Percentiles rank a stretch among this genome's conserved stretches.
These are phyloP conservation scores for Pythium periplocum DNA, from an alignment of 352 stramenopile species.

Conservation along the genomic window DNA sequence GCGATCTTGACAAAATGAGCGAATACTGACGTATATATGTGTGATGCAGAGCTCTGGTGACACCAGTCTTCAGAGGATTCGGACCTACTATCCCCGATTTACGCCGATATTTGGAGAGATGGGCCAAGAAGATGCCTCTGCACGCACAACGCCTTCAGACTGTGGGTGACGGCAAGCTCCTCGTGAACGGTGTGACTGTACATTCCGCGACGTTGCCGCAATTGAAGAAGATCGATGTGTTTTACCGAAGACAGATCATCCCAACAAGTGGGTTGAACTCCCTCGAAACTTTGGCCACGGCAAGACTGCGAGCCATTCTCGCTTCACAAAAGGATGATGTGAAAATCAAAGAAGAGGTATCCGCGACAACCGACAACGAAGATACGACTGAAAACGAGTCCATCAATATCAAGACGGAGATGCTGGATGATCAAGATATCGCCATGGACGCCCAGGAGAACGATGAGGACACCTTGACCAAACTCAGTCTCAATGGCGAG, in stretches of 20 bases:
- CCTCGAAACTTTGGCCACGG: constrained; percentile 16
- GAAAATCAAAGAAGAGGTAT: not conserved
- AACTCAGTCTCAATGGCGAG: constrained; percentile 70
- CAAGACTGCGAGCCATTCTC: constrained; percentile 14
- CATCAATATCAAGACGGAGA: constrained; percentile 10
- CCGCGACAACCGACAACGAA: constrained; percentile 15
- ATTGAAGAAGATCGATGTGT: constrained; percentile 60
- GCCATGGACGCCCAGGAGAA: constrained; percentile 11
- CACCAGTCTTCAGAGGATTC: constrained; percentile 45
- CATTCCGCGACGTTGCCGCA: constrained; percentile 31
- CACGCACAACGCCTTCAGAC: constrained; percentile 17
- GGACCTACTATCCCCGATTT: constrained; percentile 55
- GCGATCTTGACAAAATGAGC: not conserved
- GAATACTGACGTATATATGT: not conserved
- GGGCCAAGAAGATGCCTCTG: constrained; percentile 30
- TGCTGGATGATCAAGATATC: constrained; percentile 4
- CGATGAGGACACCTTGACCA: constrained; percentile 65
- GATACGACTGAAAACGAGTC: constrained; percentile 10
- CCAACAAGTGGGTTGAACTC: constrained; percentile 9
- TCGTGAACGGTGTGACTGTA: constrained; percentile 43
- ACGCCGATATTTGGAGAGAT: constrained; percentile 63
- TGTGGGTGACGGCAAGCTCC: constrained; percentile 31
- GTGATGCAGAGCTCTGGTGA: constrained; percentile 43
- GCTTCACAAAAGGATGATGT: constrained; percentile 1
- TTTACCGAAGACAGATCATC: constrained; percentile 52